phyloP scores from a whole-genome alignment of 441 rosid genomes.

The Gossypium aridum region DNA sequence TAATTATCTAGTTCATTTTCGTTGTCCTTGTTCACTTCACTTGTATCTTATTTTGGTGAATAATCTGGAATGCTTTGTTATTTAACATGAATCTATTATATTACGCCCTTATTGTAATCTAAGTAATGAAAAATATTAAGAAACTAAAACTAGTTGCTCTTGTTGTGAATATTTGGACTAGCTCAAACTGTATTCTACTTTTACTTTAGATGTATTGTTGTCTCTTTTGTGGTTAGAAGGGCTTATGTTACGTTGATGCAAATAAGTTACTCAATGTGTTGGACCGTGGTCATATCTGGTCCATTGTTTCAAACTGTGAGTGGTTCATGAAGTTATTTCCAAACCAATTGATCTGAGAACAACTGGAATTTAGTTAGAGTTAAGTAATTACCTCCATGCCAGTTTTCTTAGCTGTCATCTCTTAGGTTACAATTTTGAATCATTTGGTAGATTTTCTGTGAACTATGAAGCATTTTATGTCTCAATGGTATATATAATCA shows the following conservation, averaged over 20 bases:
- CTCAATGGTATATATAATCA: neutral
- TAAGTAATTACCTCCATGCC: neutral
- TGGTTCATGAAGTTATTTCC: neutral
- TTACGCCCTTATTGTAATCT: neutral
- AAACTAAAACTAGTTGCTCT: neutral
- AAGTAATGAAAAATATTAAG: neutral
- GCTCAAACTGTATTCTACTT: neutral
- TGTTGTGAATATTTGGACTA: neutral
- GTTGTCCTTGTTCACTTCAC: neutral
- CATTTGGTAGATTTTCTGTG: neutral
- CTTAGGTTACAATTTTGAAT: neutral
- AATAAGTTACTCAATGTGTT: neutral
- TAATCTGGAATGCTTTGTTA: neutral
- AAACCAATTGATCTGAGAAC: conserved; percentile 1
- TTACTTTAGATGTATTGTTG: neutral
- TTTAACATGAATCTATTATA: neutral
- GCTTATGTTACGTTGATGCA: neutral
- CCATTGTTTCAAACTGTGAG: neutral
- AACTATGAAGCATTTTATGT: neutral
- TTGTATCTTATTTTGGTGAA: neutral
- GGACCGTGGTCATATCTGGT: neutral
- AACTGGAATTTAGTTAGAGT: neutral
- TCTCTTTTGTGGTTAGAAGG: neutral
- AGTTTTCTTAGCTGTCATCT: neutral
- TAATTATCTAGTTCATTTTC: neutral